Base-by-base conservation (phyloP, 2,329 filamentous ascomycete species). In the Coniochaeta sp. region DNA sequence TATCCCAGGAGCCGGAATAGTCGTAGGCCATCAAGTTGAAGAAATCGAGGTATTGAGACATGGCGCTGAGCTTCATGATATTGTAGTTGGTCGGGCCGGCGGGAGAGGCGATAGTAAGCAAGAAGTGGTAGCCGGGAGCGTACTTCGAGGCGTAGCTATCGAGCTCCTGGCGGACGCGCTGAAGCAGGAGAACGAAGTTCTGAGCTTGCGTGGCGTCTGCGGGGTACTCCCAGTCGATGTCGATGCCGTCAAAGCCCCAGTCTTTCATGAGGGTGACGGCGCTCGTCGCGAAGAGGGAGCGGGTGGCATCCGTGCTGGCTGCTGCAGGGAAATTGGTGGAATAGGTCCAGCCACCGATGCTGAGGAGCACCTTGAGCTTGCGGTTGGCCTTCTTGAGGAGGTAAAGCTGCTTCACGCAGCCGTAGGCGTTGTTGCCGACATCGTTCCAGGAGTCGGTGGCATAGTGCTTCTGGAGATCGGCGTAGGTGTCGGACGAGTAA, bases 271-370 rank as follows among this genome's bases (percentile, higher is more conserved):
- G 72, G 8, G 79, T 73, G 0, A 93, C 87, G 1, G 90, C 85
- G 3, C 82, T 84, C 54, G 81, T 74, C 6, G 91, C 91, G 73
- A 96, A 96, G 1, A 66, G 82, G 38, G 78, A 72, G 17, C 91
- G 82, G 17, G 84, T 86, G 2, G 78, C 73, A 0, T 81, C 79
- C 0, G 87, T 89, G 62, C 84, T 85, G 11, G 87, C 85, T 0
- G 87, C 87, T 1, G 78, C 77, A 0, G 89, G 79, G 70, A 96
- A 93, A 71, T 91, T 90, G 66, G 81, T 76, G 1, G 89, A 91
- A 73, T 90, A 95, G 0, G 89, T 92, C 89, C 89, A 96, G 33
- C 92, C 91, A 56, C 92, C 92, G 64, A 96, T 91, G 56, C 85
- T 90, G 4, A 96, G 81, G 24, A 96, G 78, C 1, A 89, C 80